phyloP scores from a whole-genome alignment of 2,329 filamentous ascomycete genomes.

The Diaporthe nobilis region DNA sequence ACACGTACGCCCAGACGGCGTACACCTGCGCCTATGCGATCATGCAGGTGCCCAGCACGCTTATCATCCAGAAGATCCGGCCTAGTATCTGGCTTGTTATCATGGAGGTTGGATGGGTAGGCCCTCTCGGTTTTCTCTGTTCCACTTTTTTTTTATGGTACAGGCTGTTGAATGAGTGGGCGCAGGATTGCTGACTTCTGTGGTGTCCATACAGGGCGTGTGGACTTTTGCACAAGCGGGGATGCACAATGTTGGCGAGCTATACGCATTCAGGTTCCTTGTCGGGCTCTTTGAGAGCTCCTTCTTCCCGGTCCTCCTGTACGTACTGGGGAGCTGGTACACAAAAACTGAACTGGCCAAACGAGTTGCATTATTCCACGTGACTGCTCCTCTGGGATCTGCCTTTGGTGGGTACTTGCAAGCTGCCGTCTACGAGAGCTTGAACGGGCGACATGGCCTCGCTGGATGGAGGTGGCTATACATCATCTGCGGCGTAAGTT shows the following conservation, averaged over 20 bases:
- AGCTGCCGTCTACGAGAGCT: constrained; percentile 47
- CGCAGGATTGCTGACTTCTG: not conserved
- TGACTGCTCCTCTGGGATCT: constrained; percentile 47
- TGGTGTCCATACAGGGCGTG: too few species aligned
- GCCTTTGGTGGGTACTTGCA: constrained; percentile 51
- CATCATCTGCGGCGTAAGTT: constrained; percentile 44
- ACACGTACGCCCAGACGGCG: constrained; percentile 45
- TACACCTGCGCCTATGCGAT: constrained; percentile 48
- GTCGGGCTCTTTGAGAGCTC: constrained; percentile 51
- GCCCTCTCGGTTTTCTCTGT: not conserved
- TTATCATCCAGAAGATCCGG: constrained; percentile 49
- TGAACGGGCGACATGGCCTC: constrained; percentile 49
- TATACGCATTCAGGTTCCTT: constrained; percentile 52
- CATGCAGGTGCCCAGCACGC: constrained; percentile 51
- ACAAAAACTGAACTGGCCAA: constrained; percentile 49
- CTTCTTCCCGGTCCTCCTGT: constrained; percentile 50
- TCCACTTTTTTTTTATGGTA: not conserved
- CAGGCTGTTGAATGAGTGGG: not conserved
- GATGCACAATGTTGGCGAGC: constrained; percentile 43
- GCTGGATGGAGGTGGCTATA: constrained; percentile 54
- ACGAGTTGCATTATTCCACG: constrained; percentile 48
- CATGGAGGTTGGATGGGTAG: constrained; percentile 50
- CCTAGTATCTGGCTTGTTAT: constrained; percentile 50
- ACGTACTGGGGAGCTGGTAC: constrained; percentile 51
- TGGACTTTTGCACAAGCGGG: constrained; percentile 51